These are phyloP conservation scores for Trichoderma semiorbis DNA, from an alignment of 2,329 filamentous ascomycete genomes.

Conservation along the genomic window DNA sequence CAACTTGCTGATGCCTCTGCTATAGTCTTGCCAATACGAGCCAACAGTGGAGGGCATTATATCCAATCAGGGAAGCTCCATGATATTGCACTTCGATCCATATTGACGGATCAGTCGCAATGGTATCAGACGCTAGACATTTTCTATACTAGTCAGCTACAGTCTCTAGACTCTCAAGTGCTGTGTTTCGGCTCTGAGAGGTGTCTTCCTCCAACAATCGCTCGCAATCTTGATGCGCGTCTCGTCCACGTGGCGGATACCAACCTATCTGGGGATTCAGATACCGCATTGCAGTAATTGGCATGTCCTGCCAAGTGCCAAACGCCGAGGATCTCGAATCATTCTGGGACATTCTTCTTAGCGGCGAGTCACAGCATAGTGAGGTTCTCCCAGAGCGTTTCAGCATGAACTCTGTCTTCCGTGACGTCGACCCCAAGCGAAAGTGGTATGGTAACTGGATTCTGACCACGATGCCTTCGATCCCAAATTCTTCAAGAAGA, in stretches of 20 bases:
- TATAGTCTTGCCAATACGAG: not conserved
- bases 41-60: not conserved
- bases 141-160: not conserved
- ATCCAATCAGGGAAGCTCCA: not conserved
- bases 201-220: conserved; percentile 32
- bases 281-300: conserved; percentile 35
- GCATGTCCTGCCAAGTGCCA: conserved; percentile 38
- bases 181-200: conserved; percentile 38
- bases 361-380: conserved; percentile 17
- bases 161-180: conserved; percentile 30
- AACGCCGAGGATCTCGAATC: conserved; percentile 33
- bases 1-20: not conserved
- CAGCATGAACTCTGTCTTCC: not conserved
- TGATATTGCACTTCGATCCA: not conserved
- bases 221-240: conserved; percentile 14
- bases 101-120: not conserved
- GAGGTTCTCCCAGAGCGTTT: not conserved
- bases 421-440: not conserved
- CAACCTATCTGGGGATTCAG: not conserved
- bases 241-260: not conserved
- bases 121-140: not conserved
- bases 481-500: conserved; percentile 41
- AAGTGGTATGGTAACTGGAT: conserved; percentile 27
- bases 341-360: conserved; percentile 31
- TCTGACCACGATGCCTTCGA: conserved; percentile 32